Percentiles rank a stretch among this genome's conserved stretches.
phyloP scores from a whole-genome alignment of 805 yeast genomes.

The Torulaspora quercuum region DNA sequence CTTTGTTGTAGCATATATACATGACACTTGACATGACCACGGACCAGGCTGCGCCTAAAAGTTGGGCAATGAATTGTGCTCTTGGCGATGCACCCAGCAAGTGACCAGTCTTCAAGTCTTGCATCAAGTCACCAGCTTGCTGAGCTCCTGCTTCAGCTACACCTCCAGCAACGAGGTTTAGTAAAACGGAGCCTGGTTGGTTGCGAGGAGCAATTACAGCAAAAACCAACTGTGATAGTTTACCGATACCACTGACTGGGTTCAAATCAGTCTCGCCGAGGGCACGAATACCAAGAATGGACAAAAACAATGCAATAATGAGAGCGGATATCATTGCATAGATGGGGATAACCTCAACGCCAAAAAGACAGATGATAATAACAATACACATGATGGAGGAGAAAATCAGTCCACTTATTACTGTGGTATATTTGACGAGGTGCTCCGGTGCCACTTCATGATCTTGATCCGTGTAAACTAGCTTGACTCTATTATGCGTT shows the following conservation, averaged over 20 bases:
- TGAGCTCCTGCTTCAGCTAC: slow-evolving; percentile 98
- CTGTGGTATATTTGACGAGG: slow-evolving; percentile 49
- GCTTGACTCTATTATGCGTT: slow-evolving; percentile 29
- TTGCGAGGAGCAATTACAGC: slow-evolving; percentile 72
- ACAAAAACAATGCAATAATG: slow-evolving; percentile 68
- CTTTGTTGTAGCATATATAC: slow-evolving; percentile 75
- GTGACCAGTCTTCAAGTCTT: slow-evolving; percentile 93
- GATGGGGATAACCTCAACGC: slow-evolving; percentile 58
- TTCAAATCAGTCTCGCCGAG: slow-evolving; percentile 95
- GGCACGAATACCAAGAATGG: slow-evolving; percentile 87
- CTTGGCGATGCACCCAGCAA: slow-evolving; percentile 86
- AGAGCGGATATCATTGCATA: slow-evolving; percentile 69
- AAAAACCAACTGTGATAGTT: slow-evolving; percentile 83
- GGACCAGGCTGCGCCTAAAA: slow-evolving; percentile 85
- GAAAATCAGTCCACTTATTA: slow-evolving; percentile 55
- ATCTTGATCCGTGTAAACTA: slow-evolving; percentile 33
- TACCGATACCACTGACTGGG: slow-evolving; percentile 96
- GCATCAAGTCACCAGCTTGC: slow-evolving; percentile 98
- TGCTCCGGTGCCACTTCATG: slow-evolving; percentile 43
- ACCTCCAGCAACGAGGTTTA: slow-evolving; percentile 92
- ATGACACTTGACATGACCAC: slow-evolving; percentile 73
- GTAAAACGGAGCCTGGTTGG: slow-evolving; percentile 77
- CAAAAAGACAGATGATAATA: slow-evolving; percentile 66
- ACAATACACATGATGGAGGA: slow-evolving; percentile 68
- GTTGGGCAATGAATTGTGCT: slow-evolving; percentile 88